Evolutionary conservation across 2,329 filamentous ascomycete genomes (phyloP).

Genomic region (Fusarium equiseti): DNA sequence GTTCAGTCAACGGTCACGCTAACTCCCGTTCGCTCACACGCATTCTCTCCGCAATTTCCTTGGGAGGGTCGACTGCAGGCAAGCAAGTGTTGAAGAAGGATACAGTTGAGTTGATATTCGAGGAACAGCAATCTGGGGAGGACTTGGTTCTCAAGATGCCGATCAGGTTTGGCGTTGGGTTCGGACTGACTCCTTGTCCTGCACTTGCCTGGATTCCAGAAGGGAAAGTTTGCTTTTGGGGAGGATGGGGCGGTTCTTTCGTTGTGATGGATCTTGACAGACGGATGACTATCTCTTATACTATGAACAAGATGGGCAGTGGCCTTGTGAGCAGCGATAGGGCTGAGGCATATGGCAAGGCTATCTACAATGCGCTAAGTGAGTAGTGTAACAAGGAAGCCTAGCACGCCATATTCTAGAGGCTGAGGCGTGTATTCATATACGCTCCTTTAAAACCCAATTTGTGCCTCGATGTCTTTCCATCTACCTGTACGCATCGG

Average conservation of each 20-base stretch:
- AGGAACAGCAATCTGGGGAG: background rate
- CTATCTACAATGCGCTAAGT: background rate
- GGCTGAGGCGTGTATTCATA: accelerated
- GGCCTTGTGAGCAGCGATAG: slow-evolving; percentile 8
- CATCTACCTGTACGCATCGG: background rate
- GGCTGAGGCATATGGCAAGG: background rate
- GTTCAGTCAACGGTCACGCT: background rate
- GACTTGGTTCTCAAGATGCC: background rate
- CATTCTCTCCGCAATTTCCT: background rate
- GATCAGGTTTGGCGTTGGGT: background rate
- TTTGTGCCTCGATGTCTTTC: accelerated
- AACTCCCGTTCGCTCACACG: background rate
- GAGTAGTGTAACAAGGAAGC: background rate
- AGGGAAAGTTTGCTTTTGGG: background rate
- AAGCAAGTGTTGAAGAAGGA: background rate
- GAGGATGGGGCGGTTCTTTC: slow-evolving; percentile 2
- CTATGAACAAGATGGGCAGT: slow-evolving; percentile 17
- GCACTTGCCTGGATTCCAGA: slow-evolving; percentile 5
- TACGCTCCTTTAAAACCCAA: accelerated
- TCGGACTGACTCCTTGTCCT: background rate
- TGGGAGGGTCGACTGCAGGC: background rate
- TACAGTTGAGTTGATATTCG: background rate
- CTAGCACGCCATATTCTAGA: background rate
- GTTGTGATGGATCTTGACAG: slow-evolving; percentile 9
- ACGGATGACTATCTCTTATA: slow-evolving; percentile 7